phyloP scores from a whole-genome alignment of 192 early-diverging fungal genomes.

The Entomortierella parvispora region DNA sequence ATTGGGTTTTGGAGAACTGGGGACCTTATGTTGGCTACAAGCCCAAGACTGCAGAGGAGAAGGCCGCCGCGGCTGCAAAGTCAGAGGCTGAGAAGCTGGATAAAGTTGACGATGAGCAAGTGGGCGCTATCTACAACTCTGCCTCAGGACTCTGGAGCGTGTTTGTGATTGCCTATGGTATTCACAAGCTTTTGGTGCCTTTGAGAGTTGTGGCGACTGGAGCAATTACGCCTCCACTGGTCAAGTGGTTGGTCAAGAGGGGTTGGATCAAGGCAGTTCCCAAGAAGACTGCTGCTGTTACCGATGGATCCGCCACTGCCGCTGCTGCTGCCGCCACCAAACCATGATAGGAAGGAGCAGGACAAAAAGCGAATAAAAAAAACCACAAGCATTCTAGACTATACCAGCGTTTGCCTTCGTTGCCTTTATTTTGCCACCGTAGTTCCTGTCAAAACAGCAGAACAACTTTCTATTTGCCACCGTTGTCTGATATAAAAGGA shows the following conservation, averaged over 20 bases:
- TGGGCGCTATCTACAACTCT: conserved; percentile 39
- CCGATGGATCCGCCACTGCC: neutral
- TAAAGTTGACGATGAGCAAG: conserved; percentile 22
- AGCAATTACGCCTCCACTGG: conserved; percentile 61
- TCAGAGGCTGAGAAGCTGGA: conserved; percentile 5
- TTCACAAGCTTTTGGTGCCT: conserved; percentile 69
- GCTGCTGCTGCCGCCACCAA: neutral
- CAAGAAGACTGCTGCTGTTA: conserved; percentile 15
- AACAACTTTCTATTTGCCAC: no score
- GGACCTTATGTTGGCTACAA: conserved; percentile 40
- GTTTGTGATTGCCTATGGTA: conserved; percentile 69
- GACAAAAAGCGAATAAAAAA: no score
- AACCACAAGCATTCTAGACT: no score
- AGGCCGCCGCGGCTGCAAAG: neutral
- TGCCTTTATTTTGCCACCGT: no score
- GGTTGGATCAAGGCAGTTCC: conserved; percentile 57
- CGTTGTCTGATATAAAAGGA: no score
- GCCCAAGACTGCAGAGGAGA: conserved; percentile 8
- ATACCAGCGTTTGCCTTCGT: no score
- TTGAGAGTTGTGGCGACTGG: conserved; percentile 64
- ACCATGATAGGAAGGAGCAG: conserved; percentile 1
- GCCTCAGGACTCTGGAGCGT: conserved; percentile 57
- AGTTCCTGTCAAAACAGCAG: no score
- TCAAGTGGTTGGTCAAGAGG: conserved; percentile 55
- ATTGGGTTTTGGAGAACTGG: conserved; percentile 52